phyloP scores from a whole-genome alignment of 257 asterid genomes.

The Solanum tacnaense region DNA sequence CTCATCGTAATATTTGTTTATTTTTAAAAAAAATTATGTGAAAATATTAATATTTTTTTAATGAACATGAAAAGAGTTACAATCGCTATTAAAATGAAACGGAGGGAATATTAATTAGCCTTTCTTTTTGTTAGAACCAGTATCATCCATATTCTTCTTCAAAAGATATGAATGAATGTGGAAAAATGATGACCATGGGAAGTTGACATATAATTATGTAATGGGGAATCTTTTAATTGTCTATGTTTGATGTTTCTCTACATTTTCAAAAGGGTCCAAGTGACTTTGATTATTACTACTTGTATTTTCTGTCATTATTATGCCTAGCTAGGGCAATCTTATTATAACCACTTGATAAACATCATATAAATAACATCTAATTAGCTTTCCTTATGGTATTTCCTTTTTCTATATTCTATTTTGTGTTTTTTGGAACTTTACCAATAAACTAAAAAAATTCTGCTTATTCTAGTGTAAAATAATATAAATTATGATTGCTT shows the following conservation, averaged over 20 bases:
- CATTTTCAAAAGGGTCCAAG: not conserved
- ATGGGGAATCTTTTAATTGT: not conserved
- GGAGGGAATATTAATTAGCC: not conserved
- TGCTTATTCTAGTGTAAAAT: not conserved
- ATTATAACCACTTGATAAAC: not conserved
- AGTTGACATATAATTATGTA: not conserved
- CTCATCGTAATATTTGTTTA: not conserved
- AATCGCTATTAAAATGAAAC: not conserved
- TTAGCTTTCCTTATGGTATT: not conserved
- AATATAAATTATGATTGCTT: not conserved
- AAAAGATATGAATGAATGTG: not conserved
- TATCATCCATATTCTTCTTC: not conserved
- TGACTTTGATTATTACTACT: not conserved
- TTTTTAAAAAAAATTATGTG: not conserved
- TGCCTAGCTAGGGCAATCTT: not conserved
- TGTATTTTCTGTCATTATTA: not conserved
- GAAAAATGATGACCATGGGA: not conserved
- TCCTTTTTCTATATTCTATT: not conserved
- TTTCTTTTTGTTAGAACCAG: not conserved
- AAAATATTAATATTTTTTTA: not conserved
- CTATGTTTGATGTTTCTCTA: not conserved
- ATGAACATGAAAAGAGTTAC: not conserved
- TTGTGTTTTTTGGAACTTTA: not conserved
- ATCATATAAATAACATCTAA: not conserved
- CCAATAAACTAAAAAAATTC: not conserved